Conservation (phyloP, 139 green algal species). For the Pseudopediastrum boryanum region DNA sequence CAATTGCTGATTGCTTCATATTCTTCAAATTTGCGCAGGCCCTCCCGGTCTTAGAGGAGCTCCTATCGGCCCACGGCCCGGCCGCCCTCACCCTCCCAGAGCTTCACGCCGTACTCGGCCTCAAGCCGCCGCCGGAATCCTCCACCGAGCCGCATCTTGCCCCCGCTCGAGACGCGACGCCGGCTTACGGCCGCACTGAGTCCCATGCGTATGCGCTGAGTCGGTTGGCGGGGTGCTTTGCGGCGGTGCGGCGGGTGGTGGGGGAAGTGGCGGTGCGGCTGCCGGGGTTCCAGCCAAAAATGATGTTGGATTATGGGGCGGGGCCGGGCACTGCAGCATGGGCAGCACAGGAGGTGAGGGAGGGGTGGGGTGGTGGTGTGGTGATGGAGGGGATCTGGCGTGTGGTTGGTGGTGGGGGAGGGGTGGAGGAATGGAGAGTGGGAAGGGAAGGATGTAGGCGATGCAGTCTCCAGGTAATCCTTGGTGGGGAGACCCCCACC, state of each 20-base stretch:
- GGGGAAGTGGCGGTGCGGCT: conserved; percentile 13
- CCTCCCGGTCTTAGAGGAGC: background rate
- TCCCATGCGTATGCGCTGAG: conserved; percentile 36
- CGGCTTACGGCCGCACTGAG: background rate
- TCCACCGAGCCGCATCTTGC: too few relatives aligned
- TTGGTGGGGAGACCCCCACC: too few relatives aligned
- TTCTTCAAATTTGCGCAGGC: background rate
- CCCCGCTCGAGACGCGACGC: background rate
- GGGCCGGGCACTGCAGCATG: conserved; percentile 77
- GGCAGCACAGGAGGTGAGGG: conserved; percentile 59
- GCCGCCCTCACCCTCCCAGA: background rate
- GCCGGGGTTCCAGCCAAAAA: conserved; percentile 51
- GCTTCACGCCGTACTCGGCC: too few relatives aligned
- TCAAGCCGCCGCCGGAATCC: too few relatives aligned
- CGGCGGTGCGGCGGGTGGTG: conserved; percentile 28
- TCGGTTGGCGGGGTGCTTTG: conserved; percentile 36
- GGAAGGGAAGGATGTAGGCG: too few relatives aligned
- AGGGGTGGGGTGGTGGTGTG: background rate
- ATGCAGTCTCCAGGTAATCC: too few relatives aligned
- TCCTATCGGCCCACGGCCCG: too few relatives aligned
- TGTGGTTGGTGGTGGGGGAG: too few relatives aligned
- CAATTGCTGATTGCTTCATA: background rate
- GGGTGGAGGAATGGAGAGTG: too few relatives aligned
- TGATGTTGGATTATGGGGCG: conserved; percentile 78
- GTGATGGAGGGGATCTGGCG: too few relatives aligned